A percentile compares a stretch with the other conserved stretches of the same genome.
phyloP scores from a whole-genome alignment of 2,329 filamentous ascomycete genomes.

The Epicoccum sorghinum region DNA sequence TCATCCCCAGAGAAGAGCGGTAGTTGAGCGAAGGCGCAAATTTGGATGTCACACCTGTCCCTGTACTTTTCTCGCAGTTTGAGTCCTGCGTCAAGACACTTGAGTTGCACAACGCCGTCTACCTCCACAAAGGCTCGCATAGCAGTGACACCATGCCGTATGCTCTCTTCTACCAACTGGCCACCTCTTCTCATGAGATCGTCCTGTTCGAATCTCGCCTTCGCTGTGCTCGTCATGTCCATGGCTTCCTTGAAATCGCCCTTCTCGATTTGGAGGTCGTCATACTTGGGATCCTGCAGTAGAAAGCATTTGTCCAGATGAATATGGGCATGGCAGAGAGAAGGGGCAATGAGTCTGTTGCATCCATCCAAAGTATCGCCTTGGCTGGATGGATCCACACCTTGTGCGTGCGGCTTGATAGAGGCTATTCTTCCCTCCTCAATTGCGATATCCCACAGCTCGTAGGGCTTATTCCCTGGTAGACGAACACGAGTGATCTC shows the following conservation, averaged over 20 bases:
- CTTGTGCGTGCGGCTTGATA: conserved; percentile 37
- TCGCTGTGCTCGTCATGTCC: conserved; percentile 63
- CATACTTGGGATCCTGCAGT: conserved; percentile 64
- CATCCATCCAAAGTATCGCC: conserved; percentile 49
- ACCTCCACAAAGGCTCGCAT: conserved; percentile 76
- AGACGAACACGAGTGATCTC: conserved; percentile 46
- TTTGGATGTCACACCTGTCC: conserved; percentile 64
- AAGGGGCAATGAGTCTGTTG: conserved; percentile 56
- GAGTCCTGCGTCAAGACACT: conserved; percentile 64
- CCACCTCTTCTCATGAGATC: conserved; percentile 70
- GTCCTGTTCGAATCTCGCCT: conserved; percentile 64
- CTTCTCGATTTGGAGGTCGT: conserved; percentile 63
- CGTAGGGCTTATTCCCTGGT: conserved; percentile 35
- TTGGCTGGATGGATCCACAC: neutral
- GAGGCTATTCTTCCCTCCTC: conserved; percentile 41
- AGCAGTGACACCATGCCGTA: conserved; percentile 68
- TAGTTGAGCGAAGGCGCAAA: conserved; percentile 75
- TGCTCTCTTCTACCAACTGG: conserved; percentile 69
- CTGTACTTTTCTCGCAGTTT: conserved; percentile 62
- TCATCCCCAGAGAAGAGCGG: conserved; percentile 65
- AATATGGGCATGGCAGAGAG: conserved; percentile 74
- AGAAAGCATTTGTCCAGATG: conserved; percentile 73
- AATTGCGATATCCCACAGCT: conserved; percentile 48
- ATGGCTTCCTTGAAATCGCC: conserved; percentile 73
- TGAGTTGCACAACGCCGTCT: conserved; percentile 65